Evolutionary conservation across 257 asterid genomes (phyloP), one percentile per base, ranked within the genome.

Genomic region (Misopates orontium): DNA sequence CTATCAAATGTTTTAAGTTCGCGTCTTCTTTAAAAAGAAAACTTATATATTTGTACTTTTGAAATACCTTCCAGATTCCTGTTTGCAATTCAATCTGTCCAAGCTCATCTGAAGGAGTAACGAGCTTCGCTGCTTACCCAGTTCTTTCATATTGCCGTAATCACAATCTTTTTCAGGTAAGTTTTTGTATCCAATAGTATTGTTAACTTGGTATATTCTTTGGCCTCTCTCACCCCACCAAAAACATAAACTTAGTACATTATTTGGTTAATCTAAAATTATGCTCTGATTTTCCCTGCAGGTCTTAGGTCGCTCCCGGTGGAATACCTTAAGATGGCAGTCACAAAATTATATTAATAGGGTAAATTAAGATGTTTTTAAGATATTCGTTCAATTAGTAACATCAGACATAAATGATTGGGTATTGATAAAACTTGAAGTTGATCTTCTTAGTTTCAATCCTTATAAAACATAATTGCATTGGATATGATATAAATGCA

Each of bases 11-110:
- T 3, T 36, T 36, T 36, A 5, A 10, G 42, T 8, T 36, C 42
- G 8, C 8, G 11, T 1, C 42, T 42, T 0, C 44, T 36, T 36
- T 9, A 36, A n/a, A n/a, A 36, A 10, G 10, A 3, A 36, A 36
- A 36, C 11, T 36, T 9, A 36, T 36, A 28, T 28, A 2, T 40
- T n/a, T 28, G 6, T 10, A 18, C 42, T 24, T n/a, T 45, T 21
- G 4, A 6, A 9, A 2, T 66, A 44, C 50, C 70, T 3, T 15
- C 36, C 60, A 94, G 99, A 71, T 86, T 75, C 97, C 97, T 6
- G 76, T 94, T n/a, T 94, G 99, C 69, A 95, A 83, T 78, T 90
- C 97, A 41, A 94, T 94, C 56, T 94, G 99, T 96, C 86, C 97
- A 4, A 90, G 99, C 76, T 78, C 97, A 56, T 76, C 95, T 0